Conservation (phyloP, 2,329 filamentous ascomycete species). For the Bertia moriformis region DNA sequence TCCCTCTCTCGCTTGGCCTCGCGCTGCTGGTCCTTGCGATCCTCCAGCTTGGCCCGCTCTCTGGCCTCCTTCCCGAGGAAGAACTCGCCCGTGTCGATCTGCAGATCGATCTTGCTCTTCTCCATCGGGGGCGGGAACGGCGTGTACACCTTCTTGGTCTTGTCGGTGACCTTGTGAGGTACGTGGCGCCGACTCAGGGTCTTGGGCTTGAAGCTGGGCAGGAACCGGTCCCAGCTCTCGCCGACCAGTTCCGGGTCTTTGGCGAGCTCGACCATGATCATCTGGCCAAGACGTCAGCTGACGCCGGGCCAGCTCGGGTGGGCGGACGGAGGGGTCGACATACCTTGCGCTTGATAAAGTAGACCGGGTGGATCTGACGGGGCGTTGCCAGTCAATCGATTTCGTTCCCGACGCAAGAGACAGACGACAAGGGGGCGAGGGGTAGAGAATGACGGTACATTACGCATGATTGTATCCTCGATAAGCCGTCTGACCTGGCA, state of each 20-base stretch:
- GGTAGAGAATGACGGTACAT: no score
- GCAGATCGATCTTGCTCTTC: conserved; percentile 96
- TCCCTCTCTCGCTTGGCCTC: conserved; percentile 78
- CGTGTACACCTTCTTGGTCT: conserved; percentile 85
- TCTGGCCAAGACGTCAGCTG: conserved; percentile 59
- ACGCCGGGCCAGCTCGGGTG: no score
- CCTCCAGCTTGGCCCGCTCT: conserved; percentile 66
- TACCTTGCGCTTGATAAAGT: conserved; percentile 96
- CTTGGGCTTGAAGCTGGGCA: conserved; percentile 93
- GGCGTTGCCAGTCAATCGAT: conserved; percentile 97
- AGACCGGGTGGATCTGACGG: conserved; percentile 75
- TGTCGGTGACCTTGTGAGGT: conserved; percentile 79
- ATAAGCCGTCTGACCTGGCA: no score
- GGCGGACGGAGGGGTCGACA: no score
- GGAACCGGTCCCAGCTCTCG: conserved; percentile 93
- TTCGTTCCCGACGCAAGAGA: no score
- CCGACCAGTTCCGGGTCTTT: conserved; percentile 76
- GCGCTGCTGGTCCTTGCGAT: conserved; percentile 70
- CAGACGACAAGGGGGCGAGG: no score
- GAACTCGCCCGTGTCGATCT: conserved; percentile 97
- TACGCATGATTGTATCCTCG: no score
- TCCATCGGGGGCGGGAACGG: conserved; percentile 92
- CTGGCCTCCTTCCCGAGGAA: conserved; percentile 87
- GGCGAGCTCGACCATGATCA: conserved; percentile 83
- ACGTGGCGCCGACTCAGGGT: conserved; percentile 70